Conservation (phyloP, 441 rosid species). For the Manihot esculenta region DNA sequence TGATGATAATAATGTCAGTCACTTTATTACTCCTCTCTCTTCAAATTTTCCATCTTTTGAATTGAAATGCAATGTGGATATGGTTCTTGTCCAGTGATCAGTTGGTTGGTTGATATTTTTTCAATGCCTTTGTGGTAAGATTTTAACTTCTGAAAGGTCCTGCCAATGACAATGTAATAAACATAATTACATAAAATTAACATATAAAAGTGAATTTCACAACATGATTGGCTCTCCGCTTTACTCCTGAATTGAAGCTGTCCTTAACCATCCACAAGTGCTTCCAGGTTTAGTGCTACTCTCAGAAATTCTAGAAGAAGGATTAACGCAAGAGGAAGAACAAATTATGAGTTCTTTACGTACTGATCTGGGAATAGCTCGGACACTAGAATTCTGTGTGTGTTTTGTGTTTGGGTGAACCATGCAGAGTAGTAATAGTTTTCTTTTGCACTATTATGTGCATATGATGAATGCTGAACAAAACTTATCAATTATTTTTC, state of each 20-base stretch:
- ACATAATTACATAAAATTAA: background rate
- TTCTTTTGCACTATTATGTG: background rate
- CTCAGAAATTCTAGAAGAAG: background rate
- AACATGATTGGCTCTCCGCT: background rate
- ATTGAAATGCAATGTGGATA: constrained; percentile 1
- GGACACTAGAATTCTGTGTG: background rate
- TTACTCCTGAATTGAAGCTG: background rate
- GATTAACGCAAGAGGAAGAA: background rate
- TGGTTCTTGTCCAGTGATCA: background rate
- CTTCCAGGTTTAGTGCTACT: background rate
- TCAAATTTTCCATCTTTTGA: background rate
- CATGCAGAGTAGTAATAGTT: background rate
- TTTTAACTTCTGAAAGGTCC: too few species aligned
- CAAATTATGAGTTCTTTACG: background rate
- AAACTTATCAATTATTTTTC: background rate
- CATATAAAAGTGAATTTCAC: background rate
- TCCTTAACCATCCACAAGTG: background rate
- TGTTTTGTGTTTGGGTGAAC: background rate
- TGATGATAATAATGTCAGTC: constrained; percentile 39
- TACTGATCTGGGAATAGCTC: too few species aligned
- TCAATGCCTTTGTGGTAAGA: too few species aligned
- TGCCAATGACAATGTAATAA: too few species aligned
- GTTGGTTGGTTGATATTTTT: too few species aligned
- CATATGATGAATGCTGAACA: background rate
- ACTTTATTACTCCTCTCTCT: background rate